Conservation (phyloP, 1,284 basidiomycete species). For the Waitea zeae region DNA sequence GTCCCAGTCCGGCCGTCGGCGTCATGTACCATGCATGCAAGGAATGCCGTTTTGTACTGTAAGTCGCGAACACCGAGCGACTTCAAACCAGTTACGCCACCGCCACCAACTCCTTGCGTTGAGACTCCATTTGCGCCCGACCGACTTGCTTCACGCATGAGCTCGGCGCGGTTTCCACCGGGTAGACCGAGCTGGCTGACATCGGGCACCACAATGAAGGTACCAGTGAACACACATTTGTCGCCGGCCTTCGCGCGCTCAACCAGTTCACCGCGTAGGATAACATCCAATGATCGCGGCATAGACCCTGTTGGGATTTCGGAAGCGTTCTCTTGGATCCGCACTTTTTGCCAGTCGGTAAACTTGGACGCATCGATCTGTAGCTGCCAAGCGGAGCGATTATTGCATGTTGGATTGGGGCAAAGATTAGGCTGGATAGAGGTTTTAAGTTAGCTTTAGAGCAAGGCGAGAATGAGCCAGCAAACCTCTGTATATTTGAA, state of each 20-base stretch:
- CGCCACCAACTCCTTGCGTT: conserved; percentile 63
- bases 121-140: no score
- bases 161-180: conserved; percentile 82
- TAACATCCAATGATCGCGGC: conserved; percentile 94
- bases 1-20: conserved; percentile 72
- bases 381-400: conserved; percentile 82
- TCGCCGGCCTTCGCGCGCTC: conserved; percentile 98
- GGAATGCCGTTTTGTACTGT: conserved; percentile 96
- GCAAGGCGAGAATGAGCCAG: no score
- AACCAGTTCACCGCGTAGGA: conserved; percentile 88
- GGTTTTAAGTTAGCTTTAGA: conserved; percentile 2
- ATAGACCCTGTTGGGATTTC: conserved; percentile 98
- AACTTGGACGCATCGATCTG: conserved; percentile 96
- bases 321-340: conserved; percentile 97
- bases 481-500: conserved; percentile 97
- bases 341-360: conserved; percentile 98
- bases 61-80: conserved; percentile 89
- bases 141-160: conserved; percentile 74
- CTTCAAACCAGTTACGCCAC: conserved; percentile 90
- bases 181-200: conserved; percentile 92
- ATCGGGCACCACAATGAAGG: conserved; percentile 97
- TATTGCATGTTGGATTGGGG: conserved; percentile 86
- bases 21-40: conserved; percentile 95
- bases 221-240: conserved; percentile 95
- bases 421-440: conserved; percentile 69